phyloP scores from a whole-genome alignment of 2,329 filamentous ascomycete species.

The Trichoderma gracile region DNA sequence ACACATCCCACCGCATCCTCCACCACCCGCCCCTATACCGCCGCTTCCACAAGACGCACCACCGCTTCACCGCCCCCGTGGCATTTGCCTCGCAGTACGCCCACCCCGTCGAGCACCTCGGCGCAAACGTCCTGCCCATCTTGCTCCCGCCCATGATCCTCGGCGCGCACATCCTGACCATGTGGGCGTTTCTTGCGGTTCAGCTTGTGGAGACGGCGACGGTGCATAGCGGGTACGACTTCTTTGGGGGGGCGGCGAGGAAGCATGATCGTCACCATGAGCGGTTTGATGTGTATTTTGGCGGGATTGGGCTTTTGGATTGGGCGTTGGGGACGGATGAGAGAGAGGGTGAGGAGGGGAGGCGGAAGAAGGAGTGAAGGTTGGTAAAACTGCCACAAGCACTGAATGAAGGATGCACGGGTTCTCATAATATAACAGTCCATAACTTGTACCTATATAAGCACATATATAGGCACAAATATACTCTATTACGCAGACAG shows the following conservation, averaged over 20 bases:
- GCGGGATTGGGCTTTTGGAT: conserved; percentile 53
- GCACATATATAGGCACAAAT: no score
- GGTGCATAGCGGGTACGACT: conserved; percentile 60
- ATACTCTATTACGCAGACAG: no score
- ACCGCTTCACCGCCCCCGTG: conserved; percentile 57
- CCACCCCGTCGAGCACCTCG: conserved; percentile 57
- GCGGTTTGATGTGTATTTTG: conserved; percentile 56
- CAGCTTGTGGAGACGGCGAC: conserved; percentile 54
- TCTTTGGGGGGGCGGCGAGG: conserved; percentile 48
- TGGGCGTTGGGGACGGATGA: conserved; percentile 51
- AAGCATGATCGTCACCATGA: conserved; percentile 61
- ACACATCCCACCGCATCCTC: conserved; percentile 56
- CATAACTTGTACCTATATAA: no score
- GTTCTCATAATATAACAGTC: no score
- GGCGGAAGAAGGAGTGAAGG: conserved; percentile 17
- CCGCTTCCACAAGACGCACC: conserved; percentile 57
- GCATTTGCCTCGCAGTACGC: conserved; percentile 58
- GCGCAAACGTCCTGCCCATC: conserved; percentile 56
- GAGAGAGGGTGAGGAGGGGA: conserved; percentile 7
- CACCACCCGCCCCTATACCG: conserved; percentile 52
- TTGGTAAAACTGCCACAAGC: background rate
- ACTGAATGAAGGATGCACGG: no score
- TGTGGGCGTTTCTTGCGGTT: conserved; percentile 51
- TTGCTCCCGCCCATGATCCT: conserved; percentile 50
- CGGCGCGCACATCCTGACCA: conserved; percentile 51